These are phyloP conservation scores for Podospora comata DNA, from an alignment of 495 filamentous ascomycete genomes.

Conservation along the genomic window DNA sequence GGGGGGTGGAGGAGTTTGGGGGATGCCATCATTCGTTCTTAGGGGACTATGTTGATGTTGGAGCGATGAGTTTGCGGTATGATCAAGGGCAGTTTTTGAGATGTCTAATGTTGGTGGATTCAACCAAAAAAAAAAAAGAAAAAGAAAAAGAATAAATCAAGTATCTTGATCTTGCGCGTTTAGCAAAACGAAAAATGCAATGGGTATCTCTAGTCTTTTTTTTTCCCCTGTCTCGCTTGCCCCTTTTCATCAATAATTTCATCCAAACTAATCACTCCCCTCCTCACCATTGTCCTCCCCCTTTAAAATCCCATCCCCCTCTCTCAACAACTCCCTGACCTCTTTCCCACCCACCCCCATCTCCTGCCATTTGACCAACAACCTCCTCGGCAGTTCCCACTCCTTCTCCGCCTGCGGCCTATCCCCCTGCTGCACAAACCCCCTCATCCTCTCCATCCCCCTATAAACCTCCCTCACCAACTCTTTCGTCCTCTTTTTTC, in stretches of 20 bases:
- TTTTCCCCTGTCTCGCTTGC: not conserved
- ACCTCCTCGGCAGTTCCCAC: slow-evolving; percentile 55
- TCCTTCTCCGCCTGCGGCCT: slow-evolving; percentile 56
- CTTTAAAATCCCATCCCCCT: slow-evolving; percentile 40
- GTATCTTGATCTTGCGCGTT: not conserved
- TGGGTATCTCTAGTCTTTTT: not conserved
- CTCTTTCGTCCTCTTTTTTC: slow-evolving; percentile 55
- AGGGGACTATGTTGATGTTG: not conserved
- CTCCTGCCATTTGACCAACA: slow-evolving; percentile 52
- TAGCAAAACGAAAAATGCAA: not conserved
- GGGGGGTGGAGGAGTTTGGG: slow-evolving; percentile 57
- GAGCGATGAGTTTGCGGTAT: not conserved
- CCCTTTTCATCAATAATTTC: not conserved
- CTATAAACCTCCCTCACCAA: slow-evolving; percentile 69
- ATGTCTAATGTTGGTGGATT: not conserved
- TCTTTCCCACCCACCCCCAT: slow-evolving; percentile 49
- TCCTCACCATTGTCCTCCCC: not conserved
- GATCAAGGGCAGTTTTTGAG: not conserved
- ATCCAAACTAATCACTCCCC: not conserved
- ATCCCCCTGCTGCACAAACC: slow-evolving; percentile 59
- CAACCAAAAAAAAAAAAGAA: not conserved
- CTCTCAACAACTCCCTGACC: slow-evolving; percentile 47
- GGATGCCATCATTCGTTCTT: slow-evolving; percentile 30
- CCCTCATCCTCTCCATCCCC: slow-evolving; percentile 55
- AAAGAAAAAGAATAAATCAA: not conserved